Percentiles rank a stretch among this genome's conserved stretches.
Evolutionary conservation across 495 filamentous ascomycete species (phyloP).

Genomic region (Cenococcum geophilum): DNA sequence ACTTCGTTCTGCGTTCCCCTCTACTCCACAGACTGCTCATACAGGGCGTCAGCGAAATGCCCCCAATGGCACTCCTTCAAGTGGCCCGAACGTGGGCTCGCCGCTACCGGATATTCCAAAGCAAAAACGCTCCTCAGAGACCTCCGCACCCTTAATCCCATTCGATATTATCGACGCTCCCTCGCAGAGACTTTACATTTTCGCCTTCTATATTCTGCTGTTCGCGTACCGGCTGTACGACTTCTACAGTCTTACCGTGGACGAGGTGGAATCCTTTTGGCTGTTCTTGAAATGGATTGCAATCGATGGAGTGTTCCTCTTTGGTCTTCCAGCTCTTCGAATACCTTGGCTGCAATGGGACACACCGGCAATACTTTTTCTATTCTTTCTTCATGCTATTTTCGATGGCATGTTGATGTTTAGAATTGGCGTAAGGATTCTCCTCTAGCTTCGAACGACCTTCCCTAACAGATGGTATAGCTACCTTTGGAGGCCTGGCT

Average conservation of each 20-base stretch:
- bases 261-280: constrained; percentile 74
- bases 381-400: constrained; percentile 62
- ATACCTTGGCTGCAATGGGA: constrained; percentile 96
- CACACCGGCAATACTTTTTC: constrained; percentile 56
- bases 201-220: constrained; percentile 65
- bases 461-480: constrained; percentile 33
- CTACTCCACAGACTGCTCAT: constrained; percentile 51
- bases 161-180: constrained; percentile 73
- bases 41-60: constrained; percentile 29
- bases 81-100: constrained; percentile 21
- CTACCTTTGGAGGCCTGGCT: constrained; percentile 62
- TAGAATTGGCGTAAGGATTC: constrained; percentile 62
- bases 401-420: constrained; percentile 87
- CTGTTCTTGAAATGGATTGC: constrained; percentile 88
- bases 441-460: constrained; percentile 24
- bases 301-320: constrained; percentile 77
- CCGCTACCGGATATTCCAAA: constrained; percentile 26
- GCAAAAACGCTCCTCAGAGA: constrained; percentile 15
- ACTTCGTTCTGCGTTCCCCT: constrained; percentile 62
- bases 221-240: constrained; percentile 80
- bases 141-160: constrained; percentile 63
- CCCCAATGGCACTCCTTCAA: constrained; percentile 37
- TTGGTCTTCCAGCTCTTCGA: constrained; percentile 70
- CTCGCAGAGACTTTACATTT: constrained; percentile 77
- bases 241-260: constrained; percentile 63